Base-by-base conservation (phyloP, 208 protist genomes). In the Crithidia thermophila region DNA sequence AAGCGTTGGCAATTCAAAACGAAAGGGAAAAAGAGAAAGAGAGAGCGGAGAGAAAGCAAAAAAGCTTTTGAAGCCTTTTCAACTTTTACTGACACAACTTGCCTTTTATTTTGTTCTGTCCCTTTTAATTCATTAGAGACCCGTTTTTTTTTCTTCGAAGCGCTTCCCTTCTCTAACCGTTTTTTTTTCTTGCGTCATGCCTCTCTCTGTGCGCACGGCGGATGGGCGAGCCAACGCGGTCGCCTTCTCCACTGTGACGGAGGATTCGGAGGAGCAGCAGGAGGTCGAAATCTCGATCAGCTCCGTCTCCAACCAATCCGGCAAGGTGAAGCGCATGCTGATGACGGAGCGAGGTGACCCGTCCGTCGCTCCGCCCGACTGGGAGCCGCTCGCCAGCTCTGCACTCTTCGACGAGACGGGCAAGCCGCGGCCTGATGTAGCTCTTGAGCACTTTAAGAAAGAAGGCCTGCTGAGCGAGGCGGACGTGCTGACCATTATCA, bases 401-500 rank as follows among this genome's bases (percentile, higher is more conserved):
- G 39, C 63, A 4, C 70, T 93, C 3, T 95, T 87, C 58, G 90
- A 93, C 53, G 63, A 57, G 10, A 53, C 77, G 3, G 85, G 82
- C 3, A 37, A 83, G 36, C 78, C 87, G 0, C 59, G 76, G 11
- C 70, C 87, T 0, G 74, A 87, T 11, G 85, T 90, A 25, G 72
- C 95, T 27, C 72, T 77, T 27, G 67, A 69, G 28, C 93, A 97
- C 67, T 95, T 97, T 50, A 49, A 39, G 33, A 69, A 67, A 16
- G 93, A 96, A 64, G 91, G 93, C 5, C 62, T 93, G 9, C 71
- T 97, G 50, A 61, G 67, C 4, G 82, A 89, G 65, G 71, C 73
- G 16, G 91, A 96, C 68, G 93, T 78, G 18, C 64, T 94, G 1
- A 67, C 85, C 18, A 85, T 97, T 25, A 78, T 95, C 34, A 83